A percentile compares a stretch with the other conserved stretches of the same genome.
These are phyloP conservation scores for Termitomyces titanicus DNA, from an alignment of 768 basidiomycete genomes.

Conservation along the genomic window DNA sequence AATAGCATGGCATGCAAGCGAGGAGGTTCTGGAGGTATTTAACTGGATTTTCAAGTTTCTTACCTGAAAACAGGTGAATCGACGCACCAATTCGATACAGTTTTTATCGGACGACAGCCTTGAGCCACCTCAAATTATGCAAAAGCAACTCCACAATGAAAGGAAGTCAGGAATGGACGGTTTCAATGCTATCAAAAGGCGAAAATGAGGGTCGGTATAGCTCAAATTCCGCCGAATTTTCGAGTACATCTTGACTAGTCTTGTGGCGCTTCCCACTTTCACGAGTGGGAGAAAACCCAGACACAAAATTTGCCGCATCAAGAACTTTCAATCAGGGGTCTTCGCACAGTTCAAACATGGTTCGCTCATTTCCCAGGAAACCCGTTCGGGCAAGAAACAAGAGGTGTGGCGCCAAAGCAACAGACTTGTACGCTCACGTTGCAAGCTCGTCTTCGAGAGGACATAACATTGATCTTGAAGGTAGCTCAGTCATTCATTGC, in stretches of 20 bases:
- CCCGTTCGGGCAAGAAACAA: background rate
- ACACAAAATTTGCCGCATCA: background rate
- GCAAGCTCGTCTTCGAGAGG: background rate
- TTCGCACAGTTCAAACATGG: background rate
- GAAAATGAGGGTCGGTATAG: background rate
- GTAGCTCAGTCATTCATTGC: background rate
- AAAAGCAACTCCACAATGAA: no score
- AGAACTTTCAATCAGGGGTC: background rate
- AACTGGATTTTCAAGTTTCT: background rate
- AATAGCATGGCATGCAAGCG: background rate
- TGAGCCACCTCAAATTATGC: no score
- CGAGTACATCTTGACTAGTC: background rate
- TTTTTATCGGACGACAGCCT: background rate
- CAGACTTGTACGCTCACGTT: background rate
- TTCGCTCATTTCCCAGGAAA: background rate
- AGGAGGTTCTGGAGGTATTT: background rate
- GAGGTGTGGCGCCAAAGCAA: background rate
- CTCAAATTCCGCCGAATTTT: background rate
- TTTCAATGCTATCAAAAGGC: background rate
- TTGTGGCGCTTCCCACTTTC: background rate
- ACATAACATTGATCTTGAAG: background rate
- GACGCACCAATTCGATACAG: background rate
- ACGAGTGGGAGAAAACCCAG: background rate
- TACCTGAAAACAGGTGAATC: background rate
- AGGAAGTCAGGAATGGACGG: no score